Conservation (phyloP, 768 basidiomycete genomes). For the Pleurotus eryngii region DNA sequence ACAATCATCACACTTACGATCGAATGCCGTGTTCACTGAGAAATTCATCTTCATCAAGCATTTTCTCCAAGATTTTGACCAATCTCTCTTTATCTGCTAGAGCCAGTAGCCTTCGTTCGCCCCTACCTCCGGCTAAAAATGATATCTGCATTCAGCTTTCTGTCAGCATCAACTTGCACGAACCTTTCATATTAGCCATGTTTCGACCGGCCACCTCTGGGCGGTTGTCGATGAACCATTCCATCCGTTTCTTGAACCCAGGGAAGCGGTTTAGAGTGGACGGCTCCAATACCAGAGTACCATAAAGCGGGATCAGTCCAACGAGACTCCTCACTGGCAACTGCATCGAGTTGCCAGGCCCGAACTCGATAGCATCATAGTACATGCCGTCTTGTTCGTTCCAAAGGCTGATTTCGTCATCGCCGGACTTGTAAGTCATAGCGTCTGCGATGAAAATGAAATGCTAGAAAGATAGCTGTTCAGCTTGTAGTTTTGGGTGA, state of each 20-base stretch:
- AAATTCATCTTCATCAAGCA: conserved; percentile 97
- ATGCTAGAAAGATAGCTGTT: conserved; percentile 49
- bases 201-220: conserved; percentile 84
- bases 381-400: conserved; percentile 97
- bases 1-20: conserved; percentile 60
- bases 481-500: background rate
- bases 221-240: conserved; percentile 98
- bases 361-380: conserved; percentile 95
- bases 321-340: conserved; percentile 93
- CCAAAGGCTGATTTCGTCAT: conserved; percentile 83
- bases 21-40: conserved; percentile 93
- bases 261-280: conserved; percentile 86
- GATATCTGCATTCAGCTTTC: background rate
- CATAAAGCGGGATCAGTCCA: conserved; percentile 96
- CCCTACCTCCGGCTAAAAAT: conserved; percentile 57
- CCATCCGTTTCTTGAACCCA: conserved; percentile 97
- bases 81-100: conserved; percentile 91
- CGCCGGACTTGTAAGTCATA: conserved; percentile 89
- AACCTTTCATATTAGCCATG: conserved; percentile 95
- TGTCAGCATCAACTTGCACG: conserved; percentile 2
- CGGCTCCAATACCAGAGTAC: conserved; percentile 91
- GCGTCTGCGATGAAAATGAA: conserved; percentile 99
- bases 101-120: conserved; percentile 84
- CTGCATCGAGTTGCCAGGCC: conserved; percentile 78
- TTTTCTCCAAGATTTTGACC: conserved; percentile 85